Evolutionary conservation across 2,329 filamentous ascomycete species (phyloP).

Genomic region (Rhinocladiella similis): DNA sequence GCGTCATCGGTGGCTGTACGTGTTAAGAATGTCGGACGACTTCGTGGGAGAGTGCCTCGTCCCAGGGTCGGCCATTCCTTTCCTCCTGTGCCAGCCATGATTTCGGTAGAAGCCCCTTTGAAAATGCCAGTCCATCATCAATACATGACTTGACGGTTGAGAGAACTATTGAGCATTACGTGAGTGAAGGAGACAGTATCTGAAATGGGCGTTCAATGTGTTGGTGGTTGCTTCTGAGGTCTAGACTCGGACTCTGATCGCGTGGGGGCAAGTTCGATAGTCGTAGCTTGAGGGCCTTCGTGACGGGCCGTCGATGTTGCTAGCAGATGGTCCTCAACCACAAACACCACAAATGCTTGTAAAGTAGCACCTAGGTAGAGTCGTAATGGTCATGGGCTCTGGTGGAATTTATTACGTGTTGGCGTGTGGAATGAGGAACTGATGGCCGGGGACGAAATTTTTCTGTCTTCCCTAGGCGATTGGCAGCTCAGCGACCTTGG

Average conservation of each 20-base stretch:
- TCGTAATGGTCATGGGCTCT: not conserved
- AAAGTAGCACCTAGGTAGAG: too few relatives aligned
- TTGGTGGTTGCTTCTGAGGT: not conserved
- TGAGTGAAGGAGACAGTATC: too few relatives aligned
- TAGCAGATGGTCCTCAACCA: not conserved
- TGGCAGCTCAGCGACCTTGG: too few relatives aligned
- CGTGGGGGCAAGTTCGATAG: too few relatives aligned
- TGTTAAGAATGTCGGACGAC: constrained; percentile 46
- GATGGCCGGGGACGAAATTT: not conserved
- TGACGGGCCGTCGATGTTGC: not conserved
- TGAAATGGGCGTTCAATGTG: too few relatives aligned
- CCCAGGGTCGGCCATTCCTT: constrained; percentile 23
- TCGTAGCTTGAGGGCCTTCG: not conserved
- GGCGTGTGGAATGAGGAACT: not conserved
- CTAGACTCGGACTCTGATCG: too few relatives aligned
- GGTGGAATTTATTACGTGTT: not conserved
- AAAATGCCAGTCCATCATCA: constrained; percentile 17
- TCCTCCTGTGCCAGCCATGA: constrained; percentile 21
- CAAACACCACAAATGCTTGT: too few relatives aligned
- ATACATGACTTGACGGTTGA: not conserved
- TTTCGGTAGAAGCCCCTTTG: not conserved
- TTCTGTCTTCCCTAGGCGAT: not conserved
- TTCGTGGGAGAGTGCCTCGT: constrained; percentile 25
- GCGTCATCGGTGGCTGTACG: constrained; percentile 47
- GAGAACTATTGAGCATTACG: not conserved